phyloP scores from a whole-genome alignment of 371 early-diverging fungal species.

The Lichtheimia ramosa region DNA sequence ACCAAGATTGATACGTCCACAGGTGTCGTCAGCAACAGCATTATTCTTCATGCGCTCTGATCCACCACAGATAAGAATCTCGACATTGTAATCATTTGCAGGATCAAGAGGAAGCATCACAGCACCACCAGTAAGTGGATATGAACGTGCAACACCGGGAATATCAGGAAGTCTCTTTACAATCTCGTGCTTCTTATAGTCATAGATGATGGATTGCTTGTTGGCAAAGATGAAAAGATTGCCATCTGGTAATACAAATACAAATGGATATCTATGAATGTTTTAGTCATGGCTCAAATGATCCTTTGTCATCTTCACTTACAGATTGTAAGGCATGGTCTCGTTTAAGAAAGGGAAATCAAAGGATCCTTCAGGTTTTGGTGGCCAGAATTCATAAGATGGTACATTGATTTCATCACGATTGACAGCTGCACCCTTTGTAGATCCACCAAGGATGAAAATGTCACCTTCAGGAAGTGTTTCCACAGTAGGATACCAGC shows the following conservation, averaged over 20 bases:
- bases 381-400: constrained; percentile 46
- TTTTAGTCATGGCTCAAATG: neutral
- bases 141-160: constrained; percentile 58
- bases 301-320: constrained; percentile 23
- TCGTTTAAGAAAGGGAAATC: constrained; percentile 50
- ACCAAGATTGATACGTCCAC: constrained; percentile 56
- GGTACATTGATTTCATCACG: constrained; percentile 52
- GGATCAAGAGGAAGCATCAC: constrained; percentile 62
- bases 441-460: constrained; percentile 60
- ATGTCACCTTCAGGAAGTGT: constrained; percentile 56
- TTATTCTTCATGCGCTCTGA: constrained; percentile 39
- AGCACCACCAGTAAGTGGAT: constrained; percentile 63
- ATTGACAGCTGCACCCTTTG: constrained; percentile 49
- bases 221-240: constrained; percentile 60
- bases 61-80: constrained; percentile 67
- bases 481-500: constrained; percentile 67
- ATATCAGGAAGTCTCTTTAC: constrained; percentile 53
- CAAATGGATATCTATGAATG: constrained; percentile 48
- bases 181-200: constrained; percentile 45
- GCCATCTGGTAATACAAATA: constrained; percentile 52
- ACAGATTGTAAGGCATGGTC: constrained; percentile 64
- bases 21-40: constrained; percentile 42
- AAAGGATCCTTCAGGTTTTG: constrained; percentile 27
- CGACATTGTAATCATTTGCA: constrained; percentile 56
- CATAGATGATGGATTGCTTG: constrained; percentile 50